These are phyloP conservation scores for Persicaria maculosa DNA, from an alignment of 148 eudicot genomes.

Conservation along the genomic window DNA sequence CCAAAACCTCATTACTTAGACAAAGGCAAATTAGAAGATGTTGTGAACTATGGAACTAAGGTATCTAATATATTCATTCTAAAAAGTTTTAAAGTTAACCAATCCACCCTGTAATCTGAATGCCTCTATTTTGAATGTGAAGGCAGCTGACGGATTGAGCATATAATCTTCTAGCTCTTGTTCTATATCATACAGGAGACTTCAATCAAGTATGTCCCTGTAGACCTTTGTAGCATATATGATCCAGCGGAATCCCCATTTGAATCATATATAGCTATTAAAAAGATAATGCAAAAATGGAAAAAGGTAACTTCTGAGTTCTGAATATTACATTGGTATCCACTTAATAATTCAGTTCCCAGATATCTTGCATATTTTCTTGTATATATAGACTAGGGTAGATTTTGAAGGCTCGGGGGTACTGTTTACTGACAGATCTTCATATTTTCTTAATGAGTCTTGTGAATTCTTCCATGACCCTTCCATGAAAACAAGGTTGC, in stretches of 20 bases:
- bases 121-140: conserved; percentile 19
- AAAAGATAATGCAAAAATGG: no score
- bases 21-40: conserved; percentile 93
- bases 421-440: not conserved
- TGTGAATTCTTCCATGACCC: conserved; percentile 75
- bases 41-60: conserved; percentile 89
- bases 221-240: not conserved
- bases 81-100: conserved; percentile 1
- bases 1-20: conserved; percentile 94
- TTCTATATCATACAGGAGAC: conserved; percentile 91
- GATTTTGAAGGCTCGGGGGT: not conserved
- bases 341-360: not conserved
- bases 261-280: not conserved
- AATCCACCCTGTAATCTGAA: conserved; percentile 11
- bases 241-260: not conserved
- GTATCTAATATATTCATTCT: conserved; percentile 20
- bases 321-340: not conserved
- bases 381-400: not conserved
- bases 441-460: conserved; percentile 25
- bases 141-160: conserved; percentile 98
- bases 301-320: not conserved
- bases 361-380: not conserved
- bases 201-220: conserved; percentile 74
- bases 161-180: conserved; percentile 91
- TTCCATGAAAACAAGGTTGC: conserved; percentile 64